phyloP scores from a whole-genome alignment of 441 rosid genomes.

The Euphorbia celastroides region DNA sequence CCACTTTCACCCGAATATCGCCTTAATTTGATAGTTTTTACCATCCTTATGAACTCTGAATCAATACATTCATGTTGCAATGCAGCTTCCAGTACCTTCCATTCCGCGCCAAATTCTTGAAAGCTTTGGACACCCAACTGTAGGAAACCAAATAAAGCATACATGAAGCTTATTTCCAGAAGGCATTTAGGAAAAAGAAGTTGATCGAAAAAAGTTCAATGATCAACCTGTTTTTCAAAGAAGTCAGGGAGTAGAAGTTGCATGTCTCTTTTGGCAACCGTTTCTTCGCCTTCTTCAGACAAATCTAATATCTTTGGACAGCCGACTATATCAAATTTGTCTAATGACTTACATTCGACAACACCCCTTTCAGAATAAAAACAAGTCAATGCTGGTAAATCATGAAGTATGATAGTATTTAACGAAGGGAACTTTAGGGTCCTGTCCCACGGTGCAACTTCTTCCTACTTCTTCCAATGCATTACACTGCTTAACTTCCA shows the following conservation, averaged over 20 bases:
- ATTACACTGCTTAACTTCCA: slow-evolving; percentile 16
- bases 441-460: background rate
- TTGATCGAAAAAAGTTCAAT: background rate
- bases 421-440: slow-evolving; percentile 5
- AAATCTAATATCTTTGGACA: slow-evolving; percentile 5
- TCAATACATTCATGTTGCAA: slow-evolving; percentile 1
- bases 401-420: background rate
- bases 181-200: background rate
- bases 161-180: background rate
- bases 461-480: slow-evolving; percentile 12
- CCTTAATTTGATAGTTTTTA: background rate
- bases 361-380: slow-evolving; percentile 11
- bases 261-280: background rate
- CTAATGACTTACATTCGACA: background rate
- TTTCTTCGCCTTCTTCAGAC: background rate
- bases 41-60: background rate
- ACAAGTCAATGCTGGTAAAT: slow-evolving; percentile 8
- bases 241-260: background rate
- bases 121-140: slow-evolving; percentile 12
- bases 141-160: background rate
- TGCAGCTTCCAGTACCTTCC: slow-evolving; percentile 3
- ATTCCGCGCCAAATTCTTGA: slow-evolving; percentile 11
- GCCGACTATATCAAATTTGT: background rate
- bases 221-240: slow-evolving; percentile 8
- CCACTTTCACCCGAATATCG: background rate